A percentile compares a stretch with the other conserved stretches of the same genome.
Evolutionary conservation across 2,329 filamentous ascomycete species (phyloP).

Genomic region (Sphaceloma murrayae): DNA sequence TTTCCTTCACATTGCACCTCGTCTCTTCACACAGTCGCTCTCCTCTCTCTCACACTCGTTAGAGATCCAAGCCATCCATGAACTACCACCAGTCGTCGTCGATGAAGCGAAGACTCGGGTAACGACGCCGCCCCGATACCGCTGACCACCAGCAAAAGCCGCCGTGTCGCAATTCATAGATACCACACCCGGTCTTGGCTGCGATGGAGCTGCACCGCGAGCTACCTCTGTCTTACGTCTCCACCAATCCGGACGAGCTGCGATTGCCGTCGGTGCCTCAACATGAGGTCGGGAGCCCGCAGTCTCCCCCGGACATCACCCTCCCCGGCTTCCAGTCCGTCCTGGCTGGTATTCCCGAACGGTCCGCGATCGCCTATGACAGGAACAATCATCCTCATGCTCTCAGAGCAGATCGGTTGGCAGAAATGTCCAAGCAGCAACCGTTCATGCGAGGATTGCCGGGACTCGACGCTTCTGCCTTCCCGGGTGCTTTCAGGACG

Average conservation of each 20-base stretch:
- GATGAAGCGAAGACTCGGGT: slow-evolving; percentile 3
- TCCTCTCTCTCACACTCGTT: neutral
- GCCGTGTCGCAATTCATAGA: slow-evolving; percentile 9
- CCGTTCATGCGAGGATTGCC: slow-evolving; percentile 20
- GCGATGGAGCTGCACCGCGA: slow-evolving; percentile 28
- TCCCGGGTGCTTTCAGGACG: slow-evolving; percentile 22
- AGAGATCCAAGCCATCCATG: neutral
- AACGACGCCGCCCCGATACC: slow-evolving; percentile 7
- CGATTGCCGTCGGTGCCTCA: slow-evolving; percentile 36
- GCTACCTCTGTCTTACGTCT: slow-evolving; percentile 35
- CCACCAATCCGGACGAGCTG: slow-evolving; percentile 34
- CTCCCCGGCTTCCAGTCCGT: slow-evolving; percentile 39
- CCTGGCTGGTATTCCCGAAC: slow-evolving; percentile 29
- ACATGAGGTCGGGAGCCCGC: slow-evolving; percentile 25
- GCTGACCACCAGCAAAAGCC: neutral
- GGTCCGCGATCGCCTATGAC: slow-evolving; percentile 23
- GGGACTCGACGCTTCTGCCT: slow-evolving; percentile 29
- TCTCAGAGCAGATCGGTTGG: slow-evolving; percentile 10
- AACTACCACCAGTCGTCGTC: neutral
- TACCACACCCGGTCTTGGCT: slow-evolving; percentile 14
- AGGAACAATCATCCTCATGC: slow-evolving; percentile 21
- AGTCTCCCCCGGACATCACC: slow-evolving; percentile 25
- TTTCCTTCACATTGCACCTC: neutral
- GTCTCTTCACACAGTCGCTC: slow-evolving; percentile 2
- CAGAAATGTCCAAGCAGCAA: slow-evolving; percentile 12